Evolutionary conservation across 2,329 filamentous ascomycete species (phyloP).

Genomic region (Pyrenophora tritici-repentis): DNA sequence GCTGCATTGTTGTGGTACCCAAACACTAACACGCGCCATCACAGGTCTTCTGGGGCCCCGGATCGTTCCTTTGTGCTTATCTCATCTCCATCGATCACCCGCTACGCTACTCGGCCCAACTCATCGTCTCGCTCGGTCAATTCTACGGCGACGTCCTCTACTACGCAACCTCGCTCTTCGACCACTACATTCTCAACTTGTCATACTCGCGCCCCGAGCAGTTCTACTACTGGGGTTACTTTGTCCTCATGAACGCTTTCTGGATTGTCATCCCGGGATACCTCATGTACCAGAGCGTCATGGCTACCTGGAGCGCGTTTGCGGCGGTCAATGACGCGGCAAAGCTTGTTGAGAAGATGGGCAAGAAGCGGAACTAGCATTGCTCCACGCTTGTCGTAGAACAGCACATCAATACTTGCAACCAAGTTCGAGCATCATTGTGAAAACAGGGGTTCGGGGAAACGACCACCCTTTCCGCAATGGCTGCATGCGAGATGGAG

Average conservation of each 20-base stretch:
- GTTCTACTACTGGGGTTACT: conserved; percentile 70
- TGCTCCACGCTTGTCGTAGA: background rate
- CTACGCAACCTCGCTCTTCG: conserved; percentile 66
- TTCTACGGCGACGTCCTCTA: conserved; percentile 68
- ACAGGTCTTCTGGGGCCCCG: conserved; percentile 64
- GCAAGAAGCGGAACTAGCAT: conserved; percentile 38
- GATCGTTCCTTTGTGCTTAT: conserved; percentile 62
- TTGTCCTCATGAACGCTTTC: conserved; percentile 68
- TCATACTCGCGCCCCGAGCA: conserved; percentile 65
- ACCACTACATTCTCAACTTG: conserved; percentile 59
- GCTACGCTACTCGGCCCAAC: conserved; percentile 63
- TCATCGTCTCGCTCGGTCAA: conserved; percentile 66
- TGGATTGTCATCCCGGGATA: conserved; percentile 65
- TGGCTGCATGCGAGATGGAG: too few species aligned
- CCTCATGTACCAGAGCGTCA: conserved; percentile 43
- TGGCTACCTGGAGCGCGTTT: conserved; percentile 42
- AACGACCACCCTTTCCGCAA: too few species aligned
- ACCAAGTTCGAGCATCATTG: too few species aligned
- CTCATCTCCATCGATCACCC: conserved; percentile 60
- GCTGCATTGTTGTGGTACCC: background rate
- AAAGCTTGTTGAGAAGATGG: conserved; percentile 35
- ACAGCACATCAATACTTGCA: too few species aligned
- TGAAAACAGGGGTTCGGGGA: too few species aligned
- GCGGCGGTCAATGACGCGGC: conserved; percentile 43
- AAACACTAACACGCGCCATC: conserved; percentile 4